A percentile compares a stretch with the other conserved stretches of the same genome.
These are phyloP conservation scores for Raphanus hybrid DNA, from an alignment of 441 rosid species.

Conservation along the genomic window DNA sequence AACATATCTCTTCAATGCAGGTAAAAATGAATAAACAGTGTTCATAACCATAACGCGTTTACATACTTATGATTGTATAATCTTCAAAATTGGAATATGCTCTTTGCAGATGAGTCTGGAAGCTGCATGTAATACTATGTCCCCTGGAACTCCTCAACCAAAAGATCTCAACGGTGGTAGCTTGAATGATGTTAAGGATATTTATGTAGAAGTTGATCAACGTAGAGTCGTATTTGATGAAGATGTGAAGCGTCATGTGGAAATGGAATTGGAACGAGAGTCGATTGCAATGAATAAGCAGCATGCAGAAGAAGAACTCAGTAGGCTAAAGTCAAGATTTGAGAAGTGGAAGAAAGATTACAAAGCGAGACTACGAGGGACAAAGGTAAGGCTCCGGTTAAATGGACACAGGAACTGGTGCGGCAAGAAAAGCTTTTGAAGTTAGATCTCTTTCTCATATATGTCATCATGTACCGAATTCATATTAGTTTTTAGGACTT, in stretches of 20 bases:
- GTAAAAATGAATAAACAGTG: constrained; percentile 51
- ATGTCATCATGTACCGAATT: background rate
- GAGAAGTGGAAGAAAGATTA: constrained; percentile 90
- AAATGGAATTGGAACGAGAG: constrained; percentile 38
- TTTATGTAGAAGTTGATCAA: constrained; percentile 68
- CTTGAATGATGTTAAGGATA: constrained; percentile 51
- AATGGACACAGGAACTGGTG: constrained; percentile 73
- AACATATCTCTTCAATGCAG: constrained; percentile 80
- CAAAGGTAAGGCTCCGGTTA: constrained; percentile 61
- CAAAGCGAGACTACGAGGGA: constrained; percentile 65
- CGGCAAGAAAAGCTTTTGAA: constrained; percentile 48
- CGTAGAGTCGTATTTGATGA: constrained; percentile 63
- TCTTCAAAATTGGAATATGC: background rate
- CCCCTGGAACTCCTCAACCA: constrained; percentile 69
- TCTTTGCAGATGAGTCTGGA: constrained; percentile 66
- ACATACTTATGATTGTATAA: constrained; percentile 9
- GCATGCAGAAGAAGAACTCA: constrained; percentile 63
- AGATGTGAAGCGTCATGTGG: constrained; percentile 54
- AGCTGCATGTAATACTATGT: constrained; percentile 66
- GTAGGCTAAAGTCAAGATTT: constrained; percentile 61
- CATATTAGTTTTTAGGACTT: background rate
- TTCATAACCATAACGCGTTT: constrained; percentile 7
- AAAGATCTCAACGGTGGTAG: constrained; percentile 59
- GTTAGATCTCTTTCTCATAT: background rate
- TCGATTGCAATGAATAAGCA: constrained; percentile 38